These are phyloP conservation scores for Ganoderma lingzhi DNA, from an alignment of 1,284 basidiomycete genomes.

Conservation along the genomic window DNA sequence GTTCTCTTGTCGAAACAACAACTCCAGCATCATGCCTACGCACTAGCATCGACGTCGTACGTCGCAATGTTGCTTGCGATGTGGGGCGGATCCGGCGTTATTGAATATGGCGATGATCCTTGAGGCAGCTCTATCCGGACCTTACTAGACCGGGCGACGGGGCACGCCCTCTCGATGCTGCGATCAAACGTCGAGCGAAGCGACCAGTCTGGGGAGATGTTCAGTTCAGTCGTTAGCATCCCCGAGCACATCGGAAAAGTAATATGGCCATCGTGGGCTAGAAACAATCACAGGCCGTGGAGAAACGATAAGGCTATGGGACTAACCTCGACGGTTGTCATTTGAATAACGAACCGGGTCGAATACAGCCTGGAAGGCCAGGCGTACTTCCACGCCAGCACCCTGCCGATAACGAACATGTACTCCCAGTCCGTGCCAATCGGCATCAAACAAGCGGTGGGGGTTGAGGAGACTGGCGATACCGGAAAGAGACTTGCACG, in stretches of 20 bases:
- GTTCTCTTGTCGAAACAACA: background rate
- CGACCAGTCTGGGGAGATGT: constrained; percentile 71
- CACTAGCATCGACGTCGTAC: constrained; percentile 62
- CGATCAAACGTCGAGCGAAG: constrained; percentile 79
- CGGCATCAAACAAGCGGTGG: constrained; percentile 85
- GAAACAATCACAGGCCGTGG: background rate
- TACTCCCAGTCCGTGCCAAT: constrained; percentile 89
- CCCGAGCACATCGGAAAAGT: constrained; percentile 21
- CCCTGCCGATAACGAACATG: constrained; percentile 70
- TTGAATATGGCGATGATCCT: constrained; percentile 46
- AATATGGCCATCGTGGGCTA: background rate
- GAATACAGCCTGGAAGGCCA: constrained; percentile 86
- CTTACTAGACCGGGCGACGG: constrained; percentile 62
- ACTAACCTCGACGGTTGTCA: constrained; percentile 65
- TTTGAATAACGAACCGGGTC: constrained; percentile 73
- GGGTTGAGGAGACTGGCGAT: constrained; percentile 89
- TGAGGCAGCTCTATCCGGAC: constrained; percentile 58
- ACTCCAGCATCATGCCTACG: constrained; percentile 27
- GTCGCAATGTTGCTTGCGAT: constrained; percentile 45
- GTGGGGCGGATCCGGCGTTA: constrained; percentile 58
- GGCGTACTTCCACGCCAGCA: constrained; percentile 66
- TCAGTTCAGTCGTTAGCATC: constrained; percentile 13
- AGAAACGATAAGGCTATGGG: background rate
- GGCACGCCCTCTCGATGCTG: constrained; percentile 66
- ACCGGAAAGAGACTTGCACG: constrained; percentile 92